Evolutionary conservation across 2,329 filamentous ascomycete species (phyloP).

Genomic region (Phialophora verrucosa): DNA sequence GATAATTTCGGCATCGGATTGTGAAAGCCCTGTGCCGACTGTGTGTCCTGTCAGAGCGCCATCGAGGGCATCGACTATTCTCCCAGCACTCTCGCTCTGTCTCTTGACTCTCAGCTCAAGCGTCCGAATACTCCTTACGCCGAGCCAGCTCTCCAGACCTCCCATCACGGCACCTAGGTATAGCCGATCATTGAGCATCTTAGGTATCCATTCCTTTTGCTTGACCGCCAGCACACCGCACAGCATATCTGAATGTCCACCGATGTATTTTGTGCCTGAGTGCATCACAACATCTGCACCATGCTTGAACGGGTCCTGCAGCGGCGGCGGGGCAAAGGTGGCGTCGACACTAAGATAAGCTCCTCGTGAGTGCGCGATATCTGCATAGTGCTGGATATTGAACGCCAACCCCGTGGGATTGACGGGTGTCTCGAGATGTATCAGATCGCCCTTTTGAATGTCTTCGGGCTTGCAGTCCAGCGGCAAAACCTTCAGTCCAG

Average conservation of each 20-base stretch:
- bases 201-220: conserved; percentile 62
- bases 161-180: conserved; percentile 85
- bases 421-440: conserved; percentile 91
- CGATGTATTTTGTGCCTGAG: conserved; percentile 93
- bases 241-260: conserved; percentile 91
- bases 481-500: conserved; percentile 72
- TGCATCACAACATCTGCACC: conserved; percentile 92
- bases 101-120: conserved; percentile 79
- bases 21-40: conserved; percentile 46
- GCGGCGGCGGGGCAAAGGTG: conserved; percentile 88
- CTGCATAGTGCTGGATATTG: conserved; percentile 73
- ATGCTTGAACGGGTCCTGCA: conserved; percentile 81
- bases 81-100: conserved; percentile 73
- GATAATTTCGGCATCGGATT: conserved; percentile 54
- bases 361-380: conserved; percentile 72
- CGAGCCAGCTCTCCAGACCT: conserved; percentile 88
- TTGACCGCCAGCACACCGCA: conserved; percentile 79
- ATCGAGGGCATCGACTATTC: conserved; percentile 74
- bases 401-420: conserved; percentile 87
- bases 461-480: conserved; percentile 71
- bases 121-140: conserved; percentile 82
- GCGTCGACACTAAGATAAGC: conserved; percentile 83
- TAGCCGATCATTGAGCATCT: conserved; percentile 71
- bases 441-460: conserved; percentile 76
- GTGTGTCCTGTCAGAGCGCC: conserved; percentile 51